These are phyloP conservation scores for Dianthus caryophyllus DNA, from an alignment of 148 eudicot genomes.

Conservation along the genomic window DNA sequence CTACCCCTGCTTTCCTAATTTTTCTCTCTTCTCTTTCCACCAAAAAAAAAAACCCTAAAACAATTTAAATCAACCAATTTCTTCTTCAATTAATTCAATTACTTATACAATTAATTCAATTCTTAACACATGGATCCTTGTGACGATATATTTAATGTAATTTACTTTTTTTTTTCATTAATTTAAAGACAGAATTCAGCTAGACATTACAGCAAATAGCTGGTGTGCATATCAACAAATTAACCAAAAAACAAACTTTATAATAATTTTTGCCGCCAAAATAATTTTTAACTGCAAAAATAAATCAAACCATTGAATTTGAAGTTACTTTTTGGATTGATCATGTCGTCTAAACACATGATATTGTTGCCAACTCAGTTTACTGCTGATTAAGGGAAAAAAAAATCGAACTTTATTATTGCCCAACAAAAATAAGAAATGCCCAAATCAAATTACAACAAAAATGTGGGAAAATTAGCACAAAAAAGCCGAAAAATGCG, in stretches of 20 bases:
- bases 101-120: too few species aligned
- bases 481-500: slow-evolving; percentile 17
- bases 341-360: neutral
- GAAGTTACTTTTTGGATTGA: slow-evolving; percentile 2
- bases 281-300: neutral
- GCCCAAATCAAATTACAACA: slow-evolving; percentile 18
- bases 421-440: slow-evolving; percentile 16
- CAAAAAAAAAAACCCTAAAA: too few species aligned
- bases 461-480: neutral
- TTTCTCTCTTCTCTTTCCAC: too few species aligned
- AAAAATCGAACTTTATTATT: slow-evolving; percentile 3
- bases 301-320: neutral
- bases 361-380: slow-evolving; percentile 10
- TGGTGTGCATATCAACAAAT: slow-evolving; percentile 19
- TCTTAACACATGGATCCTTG: too few species aligned
- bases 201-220: slow-evolving; percentile 12
- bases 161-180: too few species aligned
- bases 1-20: too few species aligned
- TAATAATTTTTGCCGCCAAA: neutral
- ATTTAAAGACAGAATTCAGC: slow-evolving; percentile 3
- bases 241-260: neutral
- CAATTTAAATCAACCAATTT: too few species aligned
- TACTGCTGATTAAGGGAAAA: neutral
- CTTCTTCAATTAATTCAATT: too few species aligned
- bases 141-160: too few species aligned